Percentiles rank a stretch among this genome's conserved stretches.
Conservation (phyloP, 1,284 basidiomycete species). For the Anthracocystis walkeri region DNA sequence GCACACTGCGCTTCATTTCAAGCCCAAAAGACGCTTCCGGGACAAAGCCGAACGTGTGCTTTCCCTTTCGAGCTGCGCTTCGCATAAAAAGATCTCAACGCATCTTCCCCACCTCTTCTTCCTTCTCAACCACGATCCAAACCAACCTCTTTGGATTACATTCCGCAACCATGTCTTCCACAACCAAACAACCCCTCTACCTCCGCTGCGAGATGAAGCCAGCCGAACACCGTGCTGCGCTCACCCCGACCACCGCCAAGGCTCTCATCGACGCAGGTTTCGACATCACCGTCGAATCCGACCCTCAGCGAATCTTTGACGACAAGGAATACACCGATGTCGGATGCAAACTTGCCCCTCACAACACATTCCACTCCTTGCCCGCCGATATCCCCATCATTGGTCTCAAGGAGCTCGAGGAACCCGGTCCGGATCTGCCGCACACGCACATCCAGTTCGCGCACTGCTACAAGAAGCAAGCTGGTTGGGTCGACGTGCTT, state of each 20-base stretch:
- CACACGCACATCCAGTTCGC: constrained; percentile 97
- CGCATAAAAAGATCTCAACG: constrained; percentile 4
- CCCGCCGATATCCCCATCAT: constrained; percentile 85
- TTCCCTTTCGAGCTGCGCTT: background rate
- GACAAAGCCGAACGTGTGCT: constrained; percentile 11
- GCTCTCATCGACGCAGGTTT: constrained; percentile 91
- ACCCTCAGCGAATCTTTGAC: constrained; percentile 94
- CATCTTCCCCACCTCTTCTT: background rate
- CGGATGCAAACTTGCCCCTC: constrained; percentile 87
- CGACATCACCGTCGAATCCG: constrained; percentile 90
- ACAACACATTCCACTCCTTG: constrained; percentile 89
- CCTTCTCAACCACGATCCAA: no score
- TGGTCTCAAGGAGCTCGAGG: constrained; percentile 90
- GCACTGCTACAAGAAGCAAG: constrained; percentile 97
- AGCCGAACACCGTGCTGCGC: constrained; percentile 85
- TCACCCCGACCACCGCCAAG: constrained; percentile 93
- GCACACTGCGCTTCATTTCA: background rate
- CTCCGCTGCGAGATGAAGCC: constrained; percentile 68
- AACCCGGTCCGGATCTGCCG: constrained; percentile 71
- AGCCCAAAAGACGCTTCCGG: constrained; percentile 7
- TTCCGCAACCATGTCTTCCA: constrained; percentile 17
- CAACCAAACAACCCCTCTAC: constrained; percentile 61
- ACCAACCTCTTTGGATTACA: background rate
- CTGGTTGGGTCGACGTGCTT: constrained; percentile 89
- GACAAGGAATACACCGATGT: constrained; percentile 82